Evolutionary conservation across 192 early-diverging fungal species (phyloP).

Genomic region (Phlyctochytrium bullatum): DNA sequence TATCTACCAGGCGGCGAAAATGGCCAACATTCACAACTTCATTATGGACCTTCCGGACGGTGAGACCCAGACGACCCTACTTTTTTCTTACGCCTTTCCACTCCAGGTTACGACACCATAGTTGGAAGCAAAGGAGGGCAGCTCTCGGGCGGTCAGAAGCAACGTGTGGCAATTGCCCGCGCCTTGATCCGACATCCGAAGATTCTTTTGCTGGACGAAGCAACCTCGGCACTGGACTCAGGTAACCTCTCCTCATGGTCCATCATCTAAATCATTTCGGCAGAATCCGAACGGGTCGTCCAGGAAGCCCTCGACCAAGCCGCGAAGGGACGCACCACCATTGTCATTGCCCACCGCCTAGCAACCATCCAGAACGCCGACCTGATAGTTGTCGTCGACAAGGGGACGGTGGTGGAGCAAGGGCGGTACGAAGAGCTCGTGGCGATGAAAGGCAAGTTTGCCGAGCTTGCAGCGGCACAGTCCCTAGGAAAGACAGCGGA

Average conservation of each 20-base stretch:
- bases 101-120: slow-evolving; percentile 52
- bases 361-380: slow-evolving; percentile 85
- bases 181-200: slow-evolving; percentile 63
- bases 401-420: slow-evolving; percentile 62
- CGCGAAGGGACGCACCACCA: slow-evolving; percentile 70
- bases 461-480: slow-evolving; percentile 63
- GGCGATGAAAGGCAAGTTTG: slow-evolving; percentile 57
- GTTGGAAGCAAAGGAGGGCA: slow-evolving; percentile 53
- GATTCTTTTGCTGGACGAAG: slow-evolving; percentile 72
- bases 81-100: slow-evolving; percentile 45
- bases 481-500: slow-evolving; percentile 47
- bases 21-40: slow-evolving; percentile 73
- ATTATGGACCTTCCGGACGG: slow-evolving; percentile 54
- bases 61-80: slow-evolving; percentile 21
- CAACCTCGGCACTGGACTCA: slow-evolving; percentile 79
- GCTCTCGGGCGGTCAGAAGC: slow-evolving; percentile 46
- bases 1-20: slow-evolving; percentile 65
- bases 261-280: too few species aligned
- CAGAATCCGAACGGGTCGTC: slow-evolving; percentile 76
- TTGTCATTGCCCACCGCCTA: slow-evolving; percentile 73
- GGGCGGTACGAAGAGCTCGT: slow-evolving; percentile 70
- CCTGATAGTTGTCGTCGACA: slow-evolving; percentile 65
- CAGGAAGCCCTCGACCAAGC: slow-evolving; percentile 76
- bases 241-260: too few species aligned
- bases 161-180: slow-evolving; percentile 55